These are phyloP conservation scores for Penicillium janthinellum DNA, from an alignment of 2,329 filamentous ascomycete species.

Conservation along the genomic window DNA sequence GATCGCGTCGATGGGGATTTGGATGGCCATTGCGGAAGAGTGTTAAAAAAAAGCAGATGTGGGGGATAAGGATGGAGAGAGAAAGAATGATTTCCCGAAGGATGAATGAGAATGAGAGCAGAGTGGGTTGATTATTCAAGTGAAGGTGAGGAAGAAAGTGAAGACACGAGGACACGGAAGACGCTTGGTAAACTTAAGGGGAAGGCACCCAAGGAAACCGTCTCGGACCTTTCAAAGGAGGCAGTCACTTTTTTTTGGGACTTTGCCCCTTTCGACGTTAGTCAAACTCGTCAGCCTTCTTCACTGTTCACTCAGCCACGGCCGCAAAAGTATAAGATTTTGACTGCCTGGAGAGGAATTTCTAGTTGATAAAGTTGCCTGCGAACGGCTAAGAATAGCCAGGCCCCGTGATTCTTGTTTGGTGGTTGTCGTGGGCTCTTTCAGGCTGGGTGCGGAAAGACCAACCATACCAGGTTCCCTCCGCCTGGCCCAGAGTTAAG, in stretches of 20 bases:
- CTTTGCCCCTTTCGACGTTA: conserved; percentile 15
- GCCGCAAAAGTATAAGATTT: background rate
- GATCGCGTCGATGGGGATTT: conserved; percentile 87
- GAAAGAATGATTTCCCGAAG: background rate
- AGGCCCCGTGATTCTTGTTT: background rate
- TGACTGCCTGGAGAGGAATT: background rate
- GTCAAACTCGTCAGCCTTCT: conserved; percentile 1
- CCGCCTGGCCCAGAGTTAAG: background rate
- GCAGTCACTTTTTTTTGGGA: conserved; percentile 11
- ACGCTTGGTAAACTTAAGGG: background rate
- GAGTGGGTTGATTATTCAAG: background rate
- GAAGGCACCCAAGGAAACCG: background rate
- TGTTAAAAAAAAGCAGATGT: background rate
- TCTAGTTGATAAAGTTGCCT: background rate
- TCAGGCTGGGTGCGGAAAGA: conserved; percentile 6
- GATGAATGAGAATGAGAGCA: background rate
- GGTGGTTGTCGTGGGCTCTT: background rate
- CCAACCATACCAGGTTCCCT: background rate
- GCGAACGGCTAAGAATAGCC: conserved; percentile 6
- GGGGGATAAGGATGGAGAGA: background rate
- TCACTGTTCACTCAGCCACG: background rate
- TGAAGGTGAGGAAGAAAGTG: background rate
- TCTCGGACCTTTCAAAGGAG: background rate
- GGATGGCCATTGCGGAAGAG: conserved; percentile 71
- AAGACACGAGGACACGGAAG: background rate